Evolutionary conservation across 1,284 basidiomycete species (phyloP).

Genomic region (Boletus hoseneyae): DNA sequence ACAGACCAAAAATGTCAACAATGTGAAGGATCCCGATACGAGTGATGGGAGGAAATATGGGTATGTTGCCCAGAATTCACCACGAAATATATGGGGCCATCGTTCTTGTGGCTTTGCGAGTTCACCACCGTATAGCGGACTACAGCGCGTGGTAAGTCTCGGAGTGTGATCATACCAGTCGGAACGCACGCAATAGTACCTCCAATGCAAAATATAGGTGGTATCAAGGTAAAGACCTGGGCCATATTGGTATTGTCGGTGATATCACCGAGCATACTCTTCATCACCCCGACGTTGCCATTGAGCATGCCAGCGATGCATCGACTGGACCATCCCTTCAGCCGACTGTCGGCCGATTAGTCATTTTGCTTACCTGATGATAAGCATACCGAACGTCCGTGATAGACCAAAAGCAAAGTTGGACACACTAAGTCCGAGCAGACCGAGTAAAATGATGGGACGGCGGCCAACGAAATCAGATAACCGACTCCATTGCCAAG

Average conservation of each 20-base stretch:
- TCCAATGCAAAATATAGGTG: conserved; percentile 25
- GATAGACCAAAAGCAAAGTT: conserved; percentile 75
- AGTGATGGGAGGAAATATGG: background rate
- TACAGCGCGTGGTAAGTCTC: conserved; percentile 50
- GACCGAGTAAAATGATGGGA: conserved; percentile 64
- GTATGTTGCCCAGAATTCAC: background rate
- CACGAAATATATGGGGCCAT: background rate
- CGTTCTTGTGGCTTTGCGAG: background rate
- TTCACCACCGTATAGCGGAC: conserved; percentile 41
- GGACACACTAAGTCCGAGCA: conserved; percentile 62
- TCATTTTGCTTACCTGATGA: conserved; percentile 46
- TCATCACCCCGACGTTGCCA: conserved; percentile 37
- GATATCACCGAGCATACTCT: conserved; percentile 49
- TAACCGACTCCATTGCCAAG: conserved; percentile 69
- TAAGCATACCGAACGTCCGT: conserved; percentile 57
- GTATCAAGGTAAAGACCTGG: conserved; percentile 27
- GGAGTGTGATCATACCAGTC: conserved; percentile 31
- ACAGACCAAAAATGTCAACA: background rate
- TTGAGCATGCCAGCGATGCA: conserved; percentile 39
- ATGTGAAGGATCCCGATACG: background rate
- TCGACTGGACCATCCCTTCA: conserved; percentile 22
- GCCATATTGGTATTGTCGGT: conserved; percentile 41
- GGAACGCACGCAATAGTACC: conserved; percentile 27
- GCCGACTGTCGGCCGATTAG: background rate
- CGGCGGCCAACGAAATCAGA: conserved; percentile 72